Percentiles rank a stretch among this genome's conserved stretches.
These are phyloP conservation scores for Tetrahymena malaccensis DNA, from an alignment of 73 alveolate genomes.

Conservation along the genomic window DNA sequence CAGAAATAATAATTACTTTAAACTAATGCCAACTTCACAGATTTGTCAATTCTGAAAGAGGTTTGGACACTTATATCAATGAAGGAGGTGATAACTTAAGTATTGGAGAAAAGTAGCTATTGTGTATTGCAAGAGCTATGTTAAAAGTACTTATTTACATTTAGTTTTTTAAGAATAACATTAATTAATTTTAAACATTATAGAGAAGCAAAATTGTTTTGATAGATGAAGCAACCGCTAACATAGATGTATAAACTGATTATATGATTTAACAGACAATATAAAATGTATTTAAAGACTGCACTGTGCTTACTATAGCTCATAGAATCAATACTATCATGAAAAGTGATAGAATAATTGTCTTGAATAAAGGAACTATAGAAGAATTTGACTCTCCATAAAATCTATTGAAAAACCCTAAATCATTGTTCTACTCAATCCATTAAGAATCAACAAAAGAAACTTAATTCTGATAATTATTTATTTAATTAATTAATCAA, in stretches of 20 bases:
- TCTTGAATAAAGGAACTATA: conserved; percentile 43
- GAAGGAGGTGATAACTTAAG: conserved; percentile 67
- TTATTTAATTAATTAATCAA: background rate
- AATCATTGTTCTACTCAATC: conserved; percentile 1
- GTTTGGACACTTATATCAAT: conserved; percentile 39
- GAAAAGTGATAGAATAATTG: conserved; percentile 50
- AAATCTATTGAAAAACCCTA: background rate
- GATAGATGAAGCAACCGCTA: conserved; percentile 92
- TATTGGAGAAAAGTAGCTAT: conserved; percentile 70
- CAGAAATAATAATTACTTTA: conserved; percentile 40
- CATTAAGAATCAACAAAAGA: background rate
- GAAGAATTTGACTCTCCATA: conserved; percentile 13
- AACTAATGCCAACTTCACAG: conserved; percentile 39
- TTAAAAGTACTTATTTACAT: conserved; percentile 5
- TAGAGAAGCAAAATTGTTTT: conserved; percentile 50
- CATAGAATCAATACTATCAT: conserved; percentile 68
- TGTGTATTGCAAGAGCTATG: conserved; percentile 75
- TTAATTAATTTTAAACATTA: background rate
- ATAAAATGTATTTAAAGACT: conserved; percentile 34
- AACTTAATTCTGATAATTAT: background rate
- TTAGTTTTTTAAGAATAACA: background rate
- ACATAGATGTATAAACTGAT: conserved; percentile 74
- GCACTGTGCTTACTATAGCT: conserved; percentile 71
- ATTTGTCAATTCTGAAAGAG: conserved; percentile 12
- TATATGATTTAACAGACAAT: conserved; percentile 56